A percentile compares a stretch with the other conserved stretches of the same genome.
Evolutionary conservation across 116 monocot genomes (phyloP).

Genomic region (Zostera marina): DNA sequence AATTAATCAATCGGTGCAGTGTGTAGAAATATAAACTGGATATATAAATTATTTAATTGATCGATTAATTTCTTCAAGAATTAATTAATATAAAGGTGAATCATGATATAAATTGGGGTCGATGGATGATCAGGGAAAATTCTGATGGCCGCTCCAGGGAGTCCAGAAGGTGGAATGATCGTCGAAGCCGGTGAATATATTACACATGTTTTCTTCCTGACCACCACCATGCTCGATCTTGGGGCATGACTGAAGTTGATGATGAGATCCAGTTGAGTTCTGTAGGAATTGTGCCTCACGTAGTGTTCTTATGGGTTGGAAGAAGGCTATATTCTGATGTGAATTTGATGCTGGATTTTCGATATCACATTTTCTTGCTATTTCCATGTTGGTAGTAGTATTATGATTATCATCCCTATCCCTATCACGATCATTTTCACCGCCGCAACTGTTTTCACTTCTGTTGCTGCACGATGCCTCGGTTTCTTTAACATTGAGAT

Average conservation of each 20-base stretch:
- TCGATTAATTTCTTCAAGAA: no score
- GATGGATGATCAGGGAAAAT: constrained; percentile 20
- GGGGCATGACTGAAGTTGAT: constrained; percentile 30
- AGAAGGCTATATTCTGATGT: constrained; percentile 33
- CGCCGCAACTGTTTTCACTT: constrained; percentile 90
- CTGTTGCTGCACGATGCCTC: constrained; percentile 89
- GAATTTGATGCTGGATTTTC: constrained; percentile 13
- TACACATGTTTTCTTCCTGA: constrained; percentile 40
- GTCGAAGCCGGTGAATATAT: constrained; percentile 59
- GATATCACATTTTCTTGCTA: constrained; percentile 29
- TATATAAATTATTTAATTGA: no score
- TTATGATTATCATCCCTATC: background rate
- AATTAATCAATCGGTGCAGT: no score
- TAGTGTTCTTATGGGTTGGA: constrained; percentile 27
- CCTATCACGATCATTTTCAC: no score
- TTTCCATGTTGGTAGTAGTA: constrained; percentile 49
- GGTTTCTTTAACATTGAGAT: constrained; percentile 94
- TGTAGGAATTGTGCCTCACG: constrained; percentile 31
- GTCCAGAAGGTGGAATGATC: constrained; percentile 47
- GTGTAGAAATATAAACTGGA: no score
- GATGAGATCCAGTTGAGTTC: constrained; percentile 11
- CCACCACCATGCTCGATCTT: constrained; percentile 9
- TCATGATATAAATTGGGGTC: background rate
- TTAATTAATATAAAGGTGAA: no score
- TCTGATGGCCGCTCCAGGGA: constrained; percentile 29